Evolutionary conservation across 768 basidiomycete species (phyloP).

Genomic region (Roridomyces roridus): DNA sequence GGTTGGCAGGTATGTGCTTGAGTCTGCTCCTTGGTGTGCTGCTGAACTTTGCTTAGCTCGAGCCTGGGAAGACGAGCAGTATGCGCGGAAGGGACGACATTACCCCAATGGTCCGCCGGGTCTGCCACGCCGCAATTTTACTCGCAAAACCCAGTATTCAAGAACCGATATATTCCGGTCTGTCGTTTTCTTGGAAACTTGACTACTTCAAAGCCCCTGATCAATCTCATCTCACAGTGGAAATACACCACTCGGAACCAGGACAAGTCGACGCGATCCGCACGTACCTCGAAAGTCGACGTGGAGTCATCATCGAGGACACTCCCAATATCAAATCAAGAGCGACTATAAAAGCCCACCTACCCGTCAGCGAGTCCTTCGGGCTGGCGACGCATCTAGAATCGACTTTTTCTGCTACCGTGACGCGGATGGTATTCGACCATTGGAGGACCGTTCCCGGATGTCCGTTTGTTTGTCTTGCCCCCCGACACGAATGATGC

Average conservation of each 20-base stretch:
- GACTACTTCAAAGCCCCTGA: not conserved
- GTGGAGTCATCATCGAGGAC: not conserved
- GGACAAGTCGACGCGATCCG: not conserved
- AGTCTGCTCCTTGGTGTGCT: not conserved
- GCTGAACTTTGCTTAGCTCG: too few relatives aligned
- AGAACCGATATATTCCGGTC: not conserved
- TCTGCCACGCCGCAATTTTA: not conserved
- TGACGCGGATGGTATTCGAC: too few relatives aligned
- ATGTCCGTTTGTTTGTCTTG: too few relatives aligned
- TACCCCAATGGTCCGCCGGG: not conserved
- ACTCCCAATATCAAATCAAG: not conserved
- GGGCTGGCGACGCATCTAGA: too few relatives aligned
- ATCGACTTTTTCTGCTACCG: too few relatives aligned
- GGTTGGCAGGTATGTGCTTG: not conserved
- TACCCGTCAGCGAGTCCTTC: not conserved
- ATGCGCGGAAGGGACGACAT: not conserved
- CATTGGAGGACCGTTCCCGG: too few relatives aligned
- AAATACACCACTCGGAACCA: not conserved
- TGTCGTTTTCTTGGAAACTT: not conserved
- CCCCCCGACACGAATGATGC: too few relatives aligned
- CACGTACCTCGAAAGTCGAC: not conserved
- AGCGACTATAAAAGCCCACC: not conserved
- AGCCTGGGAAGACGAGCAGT: too few relatives aligned
- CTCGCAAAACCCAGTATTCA: not conserved
- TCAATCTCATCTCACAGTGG: not conserved